Evolutionary conservation across 2,329 filamentous ascomycete genomes (phyloP).

Genomic region (Xylariaceae sp.): DNA sequence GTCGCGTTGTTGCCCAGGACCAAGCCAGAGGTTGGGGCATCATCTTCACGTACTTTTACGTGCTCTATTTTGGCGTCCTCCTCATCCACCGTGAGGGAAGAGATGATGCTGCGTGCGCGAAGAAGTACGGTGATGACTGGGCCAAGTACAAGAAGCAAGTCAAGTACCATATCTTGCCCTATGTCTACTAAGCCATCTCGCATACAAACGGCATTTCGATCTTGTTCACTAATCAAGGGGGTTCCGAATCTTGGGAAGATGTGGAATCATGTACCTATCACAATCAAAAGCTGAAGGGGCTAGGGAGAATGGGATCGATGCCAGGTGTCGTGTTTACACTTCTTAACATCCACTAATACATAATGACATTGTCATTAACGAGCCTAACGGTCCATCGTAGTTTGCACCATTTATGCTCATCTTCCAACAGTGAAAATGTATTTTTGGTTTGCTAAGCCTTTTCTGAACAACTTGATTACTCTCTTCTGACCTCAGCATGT

Average conservation of each 20-base stretch:
- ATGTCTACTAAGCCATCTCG: constrained; percentile 69
- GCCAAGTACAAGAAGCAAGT: constrained; percentile 85
- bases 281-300: neutral
- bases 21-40: constrained; percentile 82
- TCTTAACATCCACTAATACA: constrained; percentile 13
- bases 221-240: neutral
- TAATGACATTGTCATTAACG: constrained; percentile 19
- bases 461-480: no score
- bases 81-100: constrained; percentile 86
- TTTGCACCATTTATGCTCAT: neutral
- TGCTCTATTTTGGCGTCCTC: constrained; percentile 88
- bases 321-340: neutral
- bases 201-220: neutral
- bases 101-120: constrained; percentile 88
- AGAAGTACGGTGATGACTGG: constrained; percentile 95
- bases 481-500: neutral
- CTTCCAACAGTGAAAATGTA: neutral
- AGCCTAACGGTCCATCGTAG: neutral
- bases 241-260: neutral
- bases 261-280: neutral
- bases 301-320: neutral
- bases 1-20: constrained; percentile 73
- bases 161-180: constrained; percentile 81
- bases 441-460: neutral
- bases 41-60: constrained; percentile 91